Conservation (phyloP, 2,329 filamentous ascomycete species). For the Neocucurbitaria cava region DNA sequence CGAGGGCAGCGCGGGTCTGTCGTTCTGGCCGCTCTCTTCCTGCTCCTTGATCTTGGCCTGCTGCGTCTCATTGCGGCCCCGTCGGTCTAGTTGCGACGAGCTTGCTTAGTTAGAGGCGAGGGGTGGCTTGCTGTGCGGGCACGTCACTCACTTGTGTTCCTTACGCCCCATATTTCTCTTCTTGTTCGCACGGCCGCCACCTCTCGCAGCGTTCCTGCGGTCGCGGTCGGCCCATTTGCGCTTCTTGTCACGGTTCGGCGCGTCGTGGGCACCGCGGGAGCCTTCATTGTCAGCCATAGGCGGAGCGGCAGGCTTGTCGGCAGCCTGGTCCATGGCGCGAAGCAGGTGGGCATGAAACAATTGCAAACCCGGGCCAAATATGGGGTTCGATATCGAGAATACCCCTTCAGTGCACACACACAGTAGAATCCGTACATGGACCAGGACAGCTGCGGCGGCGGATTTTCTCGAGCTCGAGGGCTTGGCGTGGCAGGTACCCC, state of each 20-base stretch:
- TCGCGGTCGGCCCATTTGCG: constrained; percentile 39
- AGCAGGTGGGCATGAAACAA: constrained; percentile 31
- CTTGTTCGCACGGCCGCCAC: constrained; percentile 58
- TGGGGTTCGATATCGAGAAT: no score
- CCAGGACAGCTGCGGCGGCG: no score
- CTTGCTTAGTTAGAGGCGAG: constrained; percentile 53
- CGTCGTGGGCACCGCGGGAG: constrained; percentile 27
- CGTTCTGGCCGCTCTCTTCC: constrained; percentile 44
- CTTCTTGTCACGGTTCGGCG: constrained; percentile 37
- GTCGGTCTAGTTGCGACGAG: constrained; percentile 55
- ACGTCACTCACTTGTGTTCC: constrained; percentile 66
- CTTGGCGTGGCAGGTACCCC: constrained; percentile 31
- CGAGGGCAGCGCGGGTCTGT: constrained; percentile 60
- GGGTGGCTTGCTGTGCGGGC: constrained; percentile 13
- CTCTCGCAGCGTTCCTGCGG: constrained; percentile 35
- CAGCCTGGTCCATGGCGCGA: constrained; percentile 30
- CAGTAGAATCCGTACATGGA: no score
- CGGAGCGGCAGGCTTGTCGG: constrained; percentile 22
- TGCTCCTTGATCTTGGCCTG: constrained; percentile 49
- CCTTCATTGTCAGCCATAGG: constrained; percentile 33
- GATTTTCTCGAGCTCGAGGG: constrained; percentile 28
- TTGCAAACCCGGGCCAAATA: no score
- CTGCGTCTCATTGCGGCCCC: constrained; percentile 52
- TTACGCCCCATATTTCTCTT: constrained; percentile 71
- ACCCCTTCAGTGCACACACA: no score